Percentiles rank a stretch among this genome's conserved stretches.
Conservation (phyloP, 768 basidiomycete genomes). For the Pisolithus sp. region DNA sequence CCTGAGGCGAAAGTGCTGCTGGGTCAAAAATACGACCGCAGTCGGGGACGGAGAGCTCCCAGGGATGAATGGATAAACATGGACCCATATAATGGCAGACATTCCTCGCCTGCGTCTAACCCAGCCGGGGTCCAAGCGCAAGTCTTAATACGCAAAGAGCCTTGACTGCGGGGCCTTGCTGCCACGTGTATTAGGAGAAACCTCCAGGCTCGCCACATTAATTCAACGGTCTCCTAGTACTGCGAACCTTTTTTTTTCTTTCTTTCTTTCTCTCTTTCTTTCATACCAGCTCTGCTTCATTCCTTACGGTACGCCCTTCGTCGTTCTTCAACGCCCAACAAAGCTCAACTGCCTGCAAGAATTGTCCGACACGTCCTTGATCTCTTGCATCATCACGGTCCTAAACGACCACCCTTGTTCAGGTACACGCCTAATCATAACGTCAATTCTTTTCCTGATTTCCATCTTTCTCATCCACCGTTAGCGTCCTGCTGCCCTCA, state of each 20-base stretch:
- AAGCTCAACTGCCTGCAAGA: not conserved
- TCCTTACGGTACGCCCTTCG: conserved; percentile 3
- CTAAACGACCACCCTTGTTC: conserved; percentile 4
- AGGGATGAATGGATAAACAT: conserved; percentile 8
- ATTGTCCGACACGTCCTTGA: not conserved
- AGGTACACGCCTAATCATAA: not conserved
- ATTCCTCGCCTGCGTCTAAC: conserved; percentile 9
- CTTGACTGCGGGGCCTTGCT: not conserved
- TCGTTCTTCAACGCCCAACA: not conserved
- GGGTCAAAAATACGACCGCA: not conserved
- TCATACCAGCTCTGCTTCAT: conserved; percentile 1
- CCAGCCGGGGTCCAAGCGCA: not conserved
- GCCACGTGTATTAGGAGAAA: conserved; percentile 7
- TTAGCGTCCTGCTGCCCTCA: conserved; percentile 7
- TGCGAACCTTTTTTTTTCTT: conserved; percentile 5
- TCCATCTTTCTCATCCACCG: not conserved
- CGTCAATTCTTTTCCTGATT: not conserved
- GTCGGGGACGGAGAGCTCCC: not conserved
- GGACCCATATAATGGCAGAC: conserved; percentile 18
- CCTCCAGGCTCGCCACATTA: not conserved
- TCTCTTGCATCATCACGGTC: conserved; percentile 4
- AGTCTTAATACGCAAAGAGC: too few species aligned
- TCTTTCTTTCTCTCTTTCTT: conserved; percentile 1
- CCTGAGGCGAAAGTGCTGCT: conserved; percentile 17
- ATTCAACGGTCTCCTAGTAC: too few species aligned